Base-by-base conservation (phyloP, 345 rosid genomes). In the Eucalyptus grandis region DNA sequence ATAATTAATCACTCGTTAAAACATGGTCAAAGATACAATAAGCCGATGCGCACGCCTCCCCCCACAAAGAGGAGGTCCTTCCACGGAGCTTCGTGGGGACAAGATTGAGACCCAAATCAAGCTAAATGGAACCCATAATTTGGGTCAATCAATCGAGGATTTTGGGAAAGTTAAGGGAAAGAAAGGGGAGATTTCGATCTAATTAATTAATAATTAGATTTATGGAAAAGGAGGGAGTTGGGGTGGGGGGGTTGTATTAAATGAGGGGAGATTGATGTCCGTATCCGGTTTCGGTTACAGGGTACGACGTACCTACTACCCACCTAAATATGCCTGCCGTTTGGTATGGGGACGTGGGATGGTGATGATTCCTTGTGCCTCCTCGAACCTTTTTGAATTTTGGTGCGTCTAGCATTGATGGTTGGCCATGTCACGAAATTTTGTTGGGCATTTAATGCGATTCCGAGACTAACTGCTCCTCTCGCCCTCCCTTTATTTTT, bases 291-390 rank as follows among this genome's bases (percentile, higher is more conserved):
- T 94, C 91, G 87, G 93, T 91, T 94, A 88, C 93, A 89, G 91
- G 82, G 94, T 95, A 94, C 97, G 91, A 90, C 93, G 95, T 95
- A 93, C 96, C 94, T 88, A 89, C 91, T 91, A 0, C 86, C 90
- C 93, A 49, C 47, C 47, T 37, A 77, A 77, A 91, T 56, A 88
- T 92, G n/a, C 86, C 88, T 90, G 90, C 86, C 89, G 89, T 69
- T 46, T 87, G 88, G 86, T 72, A 26, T 4, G 81, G 86, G 26
- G 50, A 4, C 47, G 62, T 26, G 31, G 86, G 54, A 11, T 17
- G 11, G 22, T 3, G 11, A 77, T 43, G 83, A 77, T 77, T 77
- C 83, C 13, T 21, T 11, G 83, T 77, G 83, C 13, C 7, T 37
- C 27, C 40, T 40, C 2, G 9, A 6, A 24, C 46, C 27, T 19